Conservation (phyloP, 192 early-diverging fungal species). For the Fimicolochytrium jonesii region DNA sequence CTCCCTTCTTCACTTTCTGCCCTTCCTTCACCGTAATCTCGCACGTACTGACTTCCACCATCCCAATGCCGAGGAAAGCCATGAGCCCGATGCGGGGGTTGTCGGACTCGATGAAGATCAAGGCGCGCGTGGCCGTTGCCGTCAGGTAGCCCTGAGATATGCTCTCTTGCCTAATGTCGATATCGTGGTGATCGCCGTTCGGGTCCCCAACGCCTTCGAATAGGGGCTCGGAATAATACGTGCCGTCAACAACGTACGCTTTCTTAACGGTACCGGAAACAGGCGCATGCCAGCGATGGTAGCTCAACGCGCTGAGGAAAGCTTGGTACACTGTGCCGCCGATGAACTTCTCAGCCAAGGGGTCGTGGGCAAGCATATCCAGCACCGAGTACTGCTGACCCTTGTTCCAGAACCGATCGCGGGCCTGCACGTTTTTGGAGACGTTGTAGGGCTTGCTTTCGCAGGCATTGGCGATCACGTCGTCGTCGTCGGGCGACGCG, state of each 20-base stretch:
- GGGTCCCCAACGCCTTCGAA: slow-evolving; percentile 9
- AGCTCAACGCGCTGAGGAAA: slow-evolving; percentile 10
- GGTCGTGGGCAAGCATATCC: slow-evolving; percentile 18
- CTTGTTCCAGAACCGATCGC: slow-evolving; percentile 21
- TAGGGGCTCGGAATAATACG: slow-evolving; percentile 17
- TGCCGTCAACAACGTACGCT: slow-evolving; percentile 17
- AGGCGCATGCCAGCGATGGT: slow-evolving; percentile 15
- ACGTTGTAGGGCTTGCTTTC: slow-evolving; percentile 14
- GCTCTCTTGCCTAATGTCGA: slow-evolving; percentile 4
- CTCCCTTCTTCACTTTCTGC: slow-evolving; percentile 17
- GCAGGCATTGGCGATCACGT: slow-evolving; percentile 18
- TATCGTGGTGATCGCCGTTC: not conserved
- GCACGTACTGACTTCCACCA: slow-evolving; percentile 20
- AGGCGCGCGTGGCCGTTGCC: slow-evolving; percentile 8
- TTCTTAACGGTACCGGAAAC: slow-evolving; percentile 14
- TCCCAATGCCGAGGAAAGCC: slow-evolving; percentile 17
- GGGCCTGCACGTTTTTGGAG: not conserved
- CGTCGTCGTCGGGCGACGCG: slow-evolving; percentile 17
- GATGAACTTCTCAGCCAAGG: not conserved
- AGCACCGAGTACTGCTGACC: slow-evolving; percentile 16
- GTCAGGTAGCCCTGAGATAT: slow-evolving; percentile 12
- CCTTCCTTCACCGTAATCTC: slow-evolving; percentile 20
- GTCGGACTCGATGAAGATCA: slow-evolving; percentile 20
- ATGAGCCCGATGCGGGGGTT: slow-evolving; percentile 17
- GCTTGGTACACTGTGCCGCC: slow-evolving; percentile 23